Conservation (phyloP, 257 asterid genomes). For the Nicotiana undulata region DNA sequence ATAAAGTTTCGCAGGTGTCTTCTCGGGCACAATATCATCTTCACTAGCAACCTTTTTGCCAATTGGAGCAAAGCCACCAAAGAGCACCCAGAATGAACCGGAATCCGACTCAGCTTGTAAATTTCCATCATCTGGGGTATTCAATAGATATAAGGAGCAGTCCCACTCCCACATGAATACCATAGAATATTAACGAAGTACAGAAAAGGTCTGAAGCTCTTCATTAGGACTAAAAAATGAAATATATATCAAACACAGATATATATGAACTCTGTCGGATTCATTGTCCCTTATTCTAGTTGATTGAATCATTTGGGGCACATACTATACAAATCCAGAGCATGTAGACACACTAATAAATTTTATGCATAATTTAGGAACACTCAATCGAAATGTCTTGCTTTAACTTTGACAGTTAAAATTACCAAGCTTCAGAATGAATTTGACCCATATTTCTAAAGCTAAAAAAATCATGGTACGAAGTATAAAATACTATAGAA, state of each 20-base stretch:
- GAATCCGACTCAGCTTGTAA: constrained; percentile 92
- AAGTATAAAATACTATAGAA: not conserved
- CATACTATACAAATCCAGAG: not conserved
- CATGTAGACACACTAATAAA: not conserved
- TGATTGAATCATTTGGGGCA: not conserved
- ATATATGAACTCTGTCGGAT: not conserved
- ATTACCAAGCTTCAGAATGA: not conserved
- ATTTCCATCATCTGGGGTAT: constrained; percentile 80
- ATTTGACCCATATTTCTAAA: not conserved
- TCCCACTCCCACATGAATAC: not conserved
- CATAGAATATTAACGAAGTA: not conserved
- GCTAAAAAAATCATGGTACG: not conserved
- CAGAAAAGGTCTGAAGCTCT: not conserved
- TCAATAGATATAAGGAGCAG: not conserved
- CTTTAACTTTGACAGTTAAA: not conserved
- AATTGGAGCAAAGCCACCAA: constrained; percentile 99
- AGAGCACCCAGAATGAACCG: constrained; percentile 97
- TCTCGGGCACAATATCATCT: constrained; percentile 84
- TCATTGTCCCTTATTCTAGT: not conserved
- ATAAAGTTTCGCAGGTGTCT: constrained; percentile 65
- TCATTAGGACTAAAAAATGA: not conserved
- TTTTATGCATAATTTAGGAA: not conserved
- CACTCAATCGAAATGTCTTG: not conserved
- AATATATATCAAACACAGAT: not conserved
- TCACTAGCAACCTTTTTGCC: constrained; percentile 77